phyloP scores from a whole-genome alignment of 805 yeast species.

The Yarrowia hollandica region DNA sequence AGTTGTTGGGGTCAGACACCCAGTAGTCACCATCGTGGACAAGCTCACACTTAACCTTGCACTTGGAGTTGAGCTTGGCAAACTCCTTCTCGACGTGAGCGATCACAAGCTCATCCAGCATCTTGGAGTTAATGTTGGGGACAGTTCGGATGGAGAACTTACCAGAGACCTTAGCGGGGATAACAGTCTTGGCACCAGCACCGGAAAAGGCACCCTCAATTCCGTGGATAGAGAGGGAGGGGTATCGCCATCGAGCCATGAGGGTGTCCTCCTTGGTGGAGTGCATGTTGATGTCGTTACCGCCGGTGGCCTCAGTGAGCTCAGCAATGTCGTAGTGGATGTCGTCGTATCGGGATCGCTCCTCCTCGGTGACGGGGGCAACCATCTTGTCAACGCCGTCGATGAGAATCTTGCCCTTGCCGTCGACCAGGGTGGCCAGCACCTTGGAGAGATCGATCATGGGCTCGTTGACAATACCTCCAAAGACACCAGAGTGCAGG shows the following conservation, averaged over 20 bases:
- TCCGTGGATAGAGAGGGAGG: conserved; percentile 94
- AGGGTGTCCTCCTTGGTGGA: conserved; percentile 74
- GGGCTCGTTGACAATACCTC: conserved; percentile 97
- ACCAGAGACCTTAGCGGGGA: conserved; percentile 91
- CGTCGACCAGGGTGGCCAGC: conserved; percentile 73
- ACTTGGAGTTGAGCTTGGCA: conserved; percentile 70
- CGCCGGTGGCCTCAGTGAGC: conserved; percentile 84
- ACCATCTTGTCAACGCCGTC: conserved; percentile 94
- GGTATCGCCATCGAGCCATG: conserved; percentile 99
- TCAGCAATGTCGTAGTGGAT: conserved; percentile 85
- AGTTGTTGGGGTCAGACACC: conserved; percentile 92
- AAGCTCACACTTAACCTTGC: conserved; percentile 67
- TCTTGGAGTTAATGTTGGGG: conserved; percentile 82
- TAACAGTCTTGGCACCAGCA: conserved; percentile 96
- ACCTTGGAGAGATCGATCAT: conserved; percentile 87
- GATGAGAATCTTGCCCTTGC: conserved; percentile 77
- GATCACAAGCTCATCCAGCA: conserved; percentile 74
- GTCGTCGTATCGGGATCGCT: conserved; percentile 72
- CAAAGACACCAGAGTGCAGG: conserved; percentile 95
- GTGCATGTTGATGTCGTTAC: conserved; percentile 75
- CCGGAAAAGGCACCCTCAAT: conserved; percentile 96
- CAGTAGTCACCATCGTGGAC: conserved; percentile 96
- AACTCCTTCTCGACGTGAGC: conserved; percentile 69
- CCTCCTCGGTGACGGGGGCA: conserved; percentile 84
- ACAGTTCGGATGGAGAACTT: conserved; percentile 97